These are phyloP conservation scores for Rhizophora apiculata DNA, from an alignment of 345 rosid genomes.

Conservation along the genomic window DNA sequence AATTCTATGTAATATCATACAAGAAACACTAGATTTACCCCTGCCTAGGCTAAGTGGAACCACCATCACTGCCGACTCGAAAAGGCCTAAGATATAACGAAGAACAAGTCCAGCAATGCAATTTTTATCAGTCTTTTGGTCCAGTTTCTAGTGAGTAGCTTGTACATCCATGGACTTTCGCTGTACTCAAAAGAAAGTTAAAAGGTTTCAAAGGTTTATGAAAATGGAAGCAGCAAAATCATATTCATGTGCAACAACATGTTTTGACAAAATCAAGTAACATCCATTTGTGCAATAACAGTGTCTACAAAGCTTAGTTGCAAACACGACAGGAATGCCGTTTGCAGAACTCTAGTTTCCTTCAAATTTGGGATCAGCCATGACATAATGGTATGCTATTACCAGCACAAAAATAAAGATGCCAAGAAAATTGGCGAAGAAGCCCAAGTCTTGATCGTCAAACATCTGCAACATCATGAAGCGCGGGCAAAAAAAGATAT, in stretches of 20 bases:
- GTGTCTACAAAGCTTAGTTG: conserved; percentile 18
- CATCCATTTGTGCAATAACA: conserved; percentile 11
- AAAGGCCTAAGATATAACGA: not conserved
- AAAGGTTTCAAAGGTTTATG: no score
- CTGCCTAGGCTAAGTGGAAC: no score
- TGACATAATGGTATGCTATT: conserved; percentile 68
- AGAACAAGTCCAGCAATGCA: no score
- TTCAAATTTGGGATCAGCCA: conserved; percentile 82
- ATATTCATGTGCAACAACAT: conserved; percentile 1
- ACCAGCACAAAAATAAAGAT: conserved; percentile 63
- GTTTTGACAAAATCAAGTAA: conserved; percentile 17
- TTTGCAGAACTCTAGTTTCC: conserved; percentile 33
- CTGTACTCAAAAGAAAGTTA: no score
- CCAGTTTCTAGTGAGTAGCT: no score
- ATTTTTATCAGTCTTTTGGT: no score
- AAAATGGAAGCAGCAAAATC: conserved; percentile 13
- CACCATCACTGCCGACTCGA: not conserved
- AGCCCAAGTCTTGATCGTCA: conserved; percentile 69
- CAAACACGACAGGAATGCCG: not conserved
- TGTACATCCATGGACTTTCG: no score
- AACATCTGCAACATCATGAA: conserved; percentile 58
- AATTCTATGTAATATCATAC: no score
- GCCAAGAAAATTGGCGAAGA: conserved; percentile 75
- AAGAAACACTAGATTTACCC: no score
- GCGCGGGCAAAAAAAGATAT: not conserved